Evolutionary conservation across 148 eudicot genomes (phyloP).

Genomic region (Gaultheria prostrata): DNA sequence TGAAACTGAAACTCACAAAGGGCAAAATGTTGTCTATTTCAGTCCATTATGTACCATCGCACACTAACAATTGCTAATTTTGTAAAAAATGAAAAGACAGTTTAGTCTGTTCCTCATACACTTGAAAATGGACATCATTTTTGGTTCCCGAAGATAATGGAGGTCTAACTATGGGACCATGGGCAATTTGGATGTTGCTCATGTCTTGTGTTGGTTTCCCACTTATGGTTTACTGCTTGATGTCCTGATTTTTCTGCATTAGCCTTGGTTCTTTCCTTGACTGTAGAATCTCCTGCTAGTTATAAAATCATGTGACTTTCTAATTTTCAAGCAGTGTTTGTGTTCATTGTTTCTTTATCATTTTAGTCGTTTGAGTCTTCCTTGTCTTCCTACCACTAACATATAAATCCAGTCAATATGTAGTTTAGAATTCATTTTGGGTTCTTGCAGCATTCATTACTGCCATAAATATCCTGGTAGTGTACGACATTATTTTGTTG

Average conservation of each 20-base stretch:
- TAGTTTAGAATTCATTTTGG: neutral
- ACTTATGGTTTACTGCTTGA: neutral
- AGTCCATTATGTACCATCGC: too few species aligned
- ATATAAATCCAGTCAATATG: neutral
- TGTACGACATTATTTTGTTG: neutral
- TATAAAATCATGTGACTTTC: neutral
- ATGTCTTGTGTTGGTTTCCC: neutral
- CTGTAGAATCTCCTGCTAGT: neutral
- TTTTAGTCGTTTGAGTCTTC: neutral
- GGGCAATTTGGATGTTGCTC: neutral
- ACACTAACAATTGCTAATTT: too few species aligned
- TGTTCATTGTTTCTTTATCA: neutral
- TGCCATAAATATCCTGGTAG: neutral
- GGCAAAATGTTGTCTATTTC: too few species aligned
- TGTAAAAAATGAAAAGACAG: too few species aligned
- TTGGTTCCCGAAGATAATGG: neutral
- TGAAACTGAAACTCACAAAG: too few species aligned
- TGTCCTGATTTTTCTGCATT: neutral
- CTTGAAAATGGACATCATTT: neutral
- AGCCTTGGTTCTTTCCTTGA: neutral
- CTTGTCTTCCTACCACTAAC: neutral
- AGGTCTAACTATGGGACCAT: neutral
- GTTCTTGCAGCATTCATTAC: neutral
- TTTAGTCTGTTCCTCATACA: neutral
- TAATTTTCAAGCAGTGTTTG: neutral